Evolutionary conservation across 148 eudicot species (phyloP), one percentile per base, ranked within the genome.

Genomic region (Camellia sinensis): DNA sequence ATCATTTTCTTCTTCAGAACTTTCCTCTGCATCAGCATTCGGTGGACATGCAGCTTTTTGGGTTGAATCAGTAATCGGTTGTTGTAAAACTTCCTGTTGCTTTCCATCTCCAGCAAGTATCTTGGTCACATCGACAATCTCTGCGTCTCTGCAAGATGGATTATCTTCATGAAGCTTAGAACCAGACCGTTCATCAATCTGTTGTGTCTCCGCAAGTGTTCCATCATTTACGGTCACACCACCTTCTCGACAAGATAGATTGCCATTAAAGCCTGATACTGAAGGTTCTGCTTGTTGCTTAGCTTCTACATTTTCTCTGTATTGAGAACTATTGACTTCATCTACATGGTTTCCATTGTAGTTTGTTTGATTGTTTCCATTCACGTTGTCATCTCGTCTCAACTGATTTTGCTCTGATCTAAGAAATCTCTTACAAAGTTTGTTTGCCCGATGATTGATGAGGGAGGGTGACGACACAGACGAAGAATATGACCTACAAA

Each of bases 1-100:
- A 10, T 77, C 78, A 74, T 78, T 75, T 76, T 84, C 87, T 78
- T 84, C 87, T 81, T 80, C 85, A 56, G 77, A 82, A 57, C 52
- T 69, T 83, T 57, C 87, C 76, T 80, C 86, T 60, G 67, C 81
- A 65, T 85, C 73, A 73, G 71, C 41, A 66, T 78, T 73, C 77
- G 80, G 71, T 61, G 66, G 77, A 74, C 70, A 67, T 21, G 78
- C 52, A 73, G 72, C 72, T 76, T 64, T 81, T 53, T 14, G 72
- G 19, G 67, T 65, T 80, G 54, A 63, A 77, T 82, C 75, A 63
- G 67, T 29, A 70, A 69, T 65, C 66, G 66, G 78, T 78, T 44
- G 82, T 52, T 40, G 61, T 72, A 70, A 52, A 74, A 7, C 22
- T 62, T 81, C 57, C 57, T 77, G 62, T 18, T 76, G 52, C 53